These are phyloP conservation scores for Taphrina wiesneri DNA, from an alignment of 1,139 yeast genomes.

Conservation along the genomic window DNA sequence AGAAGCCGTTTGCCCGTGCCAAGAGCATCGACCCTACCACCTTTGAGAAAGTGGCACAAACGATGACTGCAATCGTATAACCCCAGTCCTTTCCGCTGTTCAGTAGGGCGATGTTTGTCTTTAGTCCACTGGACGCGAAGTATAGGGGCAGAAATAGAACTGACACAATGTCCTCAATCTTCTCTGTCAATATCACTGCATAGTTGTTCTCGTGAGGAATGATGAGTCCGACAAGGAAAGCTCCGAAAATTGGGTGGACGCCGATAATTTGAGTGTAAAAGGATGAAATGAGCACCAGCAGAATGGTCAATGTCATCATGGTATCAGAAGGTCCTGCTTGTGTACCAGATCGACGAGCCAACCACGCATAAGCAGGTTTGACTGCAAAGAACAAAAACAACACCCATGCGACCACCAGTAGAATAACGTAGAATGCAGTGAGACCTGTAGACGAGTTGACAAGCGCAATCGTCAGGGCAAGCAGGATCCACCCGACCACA, in stretches of 20 bases:
- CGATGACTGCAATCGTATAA: conserved; percentile 65
- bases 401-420: conserved; percentile 69
- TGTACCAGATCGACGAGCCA: conserved; percentile 55
- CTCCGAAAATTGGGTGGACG: conserved; percentile 80
- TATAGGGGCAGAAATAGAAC: conserved; percentile 70
- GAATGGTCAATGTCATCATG: conserved; percentile 59
- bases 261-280: conserved; percentile 80
- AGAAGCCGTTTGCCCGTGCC: conserved; percentile 61
- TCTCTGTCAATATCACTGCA: conserved; percentile 66
- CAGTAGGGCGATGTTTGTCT: conserved; percentile 63
- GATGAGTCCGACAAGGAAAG: conserved; percentile 71
- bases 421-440: conserved; percentile 65
- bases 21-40: conserved; percentile 65
- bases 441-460: conserved; percentile 71
- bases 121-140: conserved; percentile 75
- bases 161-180: conserved; percentile 74
- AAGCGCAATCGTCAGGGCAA: conserved; percentile 71
- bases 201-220: conserved; percentile 78
- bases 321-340: conserved; percentile 66
- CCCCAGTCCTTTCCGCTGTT: conserved; percentile 74
- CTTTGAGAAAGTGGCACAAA: conserved; percentile 66
- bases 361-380: conserved; percentile 52
- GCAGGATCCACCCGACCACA: conserved; percentile 75
- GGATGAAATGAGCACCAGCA: conserved; percentile 63
- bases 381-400: conserved; percentile 60